Evolutionary conservation across 352 stramenopile genomes (phyloP), one percentile per base, ranked within the genome.

Genomic region (Globisporangium spiculum): DNA sequence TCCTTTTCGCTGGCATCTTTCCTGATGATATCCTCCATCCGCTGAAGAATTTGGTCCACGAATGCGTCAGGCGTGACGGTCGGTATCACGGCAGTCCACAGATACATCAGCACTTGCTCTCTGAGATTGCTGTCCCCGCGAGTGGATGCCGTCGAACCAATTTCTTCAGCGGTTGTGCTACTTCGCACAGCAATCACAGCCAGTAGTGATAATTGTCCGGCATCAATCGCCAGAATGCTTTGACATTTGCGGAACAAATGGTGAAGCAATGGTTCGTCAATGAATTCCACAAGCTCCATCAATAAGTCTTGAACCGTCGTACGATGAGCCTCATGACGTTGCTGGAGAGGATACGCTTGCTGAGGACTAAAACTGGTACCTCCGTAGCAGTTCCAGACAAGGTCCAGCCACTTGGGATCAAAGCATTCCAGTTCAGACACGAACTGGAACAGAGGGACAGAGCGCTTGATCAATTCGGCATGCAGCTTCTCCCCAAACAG

Each of bases 401-500:
- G 66, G 53, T 89, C 74, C 18, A 94, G 64, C 74, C 78, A 90
- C 24, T 69, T 59, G 0, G 65, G 65, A 0, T 73, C 59, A 5
- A 89, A 65, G 10, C 61, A 67, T 44, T 80, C 75, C 16, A 84
- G 46, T 34, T 77, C 71, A 4, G 72, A 75, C 6, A 69, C 73
- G 54, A 92, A 91, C 27, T 84, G 81, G 26, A 92, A 85, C n/a
- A 94, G 54, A 1, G 86, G 78, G 0, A 75, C 73, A 0, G 73
- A 79, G 6, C 86, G 72, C 55, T 92, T 92, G 57, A 94, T 71
- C 6, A 94, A 68, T 55, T 94, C 84, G 0, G 82, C 74, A 60
- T 94, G 86, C 38, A 89, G 84, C 26, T 79, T 88, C 18, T 85
- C 77, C 2, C 84, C 84, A 6, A 94, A 82, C 0, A 94, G 63